Evolutionary conservation across 768 basidiomycete species (phyloP).

Genomic region (Nidularia pulvinata): DNA sequence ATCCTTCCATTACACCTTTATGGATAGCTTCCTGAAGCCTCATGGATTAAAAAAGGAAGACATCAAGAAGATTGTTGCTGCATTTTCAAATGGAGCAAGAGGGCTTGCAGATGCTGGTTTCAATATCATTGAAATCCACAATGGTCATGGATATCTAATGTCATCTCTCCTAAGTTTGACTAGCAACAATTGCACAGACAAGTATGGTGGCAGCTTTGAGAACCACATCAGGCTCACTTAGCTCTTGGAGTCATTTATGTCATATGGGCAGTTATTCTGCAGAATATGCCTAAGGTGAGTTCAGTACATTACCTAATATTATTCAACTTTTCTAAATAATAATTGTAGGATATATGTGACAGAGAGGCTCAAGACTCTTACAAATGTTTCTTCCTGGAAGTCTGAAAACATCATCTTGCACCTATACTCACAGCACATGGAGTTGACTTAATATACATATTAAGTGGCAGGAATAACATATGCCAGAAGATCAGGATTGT

Average conservation of each 20-base stretch:
- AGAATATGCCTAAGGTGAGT: slow-evolving; percentile 65
- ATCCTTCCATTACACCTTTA: slow-evolving; percentile 50
- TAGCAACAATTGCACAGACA: slow-evolving; percentile 65
- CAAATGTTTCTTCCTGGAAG: slow-evolving; percentile 66
- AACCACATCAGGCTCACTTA: slow-evolving; percentile 62
- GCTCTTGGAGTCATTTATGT: slow-evolving; percentile 64
- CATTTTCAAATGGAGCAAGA: slow-evolving; percentile 50
- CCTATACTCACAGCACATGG: slow-evolving; percentile 60
- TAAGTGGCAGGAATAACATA: slow-evolving; percentile 57
- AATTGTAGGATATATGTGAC: slow-evolving; percentile 58
- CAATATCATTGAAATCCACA: slow-evolving; percentile 63
- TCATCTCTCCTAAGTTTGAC: slow-evolving; percentile 57
- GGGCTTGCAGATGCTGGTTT: slow-evolving; percentile 60
- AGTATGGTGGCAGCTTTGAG: too few species aligned
- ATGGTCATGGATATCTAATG: slow-evolving; percentile 63
- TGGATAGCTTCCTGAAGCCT: slow-evolving; percentile 44
- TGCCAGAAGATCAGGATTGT: slow-evolving; percentile 33
- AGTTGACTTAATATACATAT: slow-evolving; percentile 77
- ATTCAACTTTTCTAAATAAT: background rate
- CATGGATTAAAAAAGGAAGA: slow-evolving; percentile 56
- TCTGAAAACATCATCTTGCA: slow-evolving; percentile 69
- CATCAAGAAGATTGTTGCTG: slow-evolving; percentile 55
- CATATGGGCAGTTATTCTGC: slow-evolving; percentile 57
- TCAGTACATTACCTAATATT: background rate
- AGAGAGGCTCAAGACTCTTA: slow-evolving; percentile 67